These are phyloP conservation scores for Globisporangium emineosum DNA, from an alignment of 352 stramenopile species.

Conservation along the genomic window DNA sequence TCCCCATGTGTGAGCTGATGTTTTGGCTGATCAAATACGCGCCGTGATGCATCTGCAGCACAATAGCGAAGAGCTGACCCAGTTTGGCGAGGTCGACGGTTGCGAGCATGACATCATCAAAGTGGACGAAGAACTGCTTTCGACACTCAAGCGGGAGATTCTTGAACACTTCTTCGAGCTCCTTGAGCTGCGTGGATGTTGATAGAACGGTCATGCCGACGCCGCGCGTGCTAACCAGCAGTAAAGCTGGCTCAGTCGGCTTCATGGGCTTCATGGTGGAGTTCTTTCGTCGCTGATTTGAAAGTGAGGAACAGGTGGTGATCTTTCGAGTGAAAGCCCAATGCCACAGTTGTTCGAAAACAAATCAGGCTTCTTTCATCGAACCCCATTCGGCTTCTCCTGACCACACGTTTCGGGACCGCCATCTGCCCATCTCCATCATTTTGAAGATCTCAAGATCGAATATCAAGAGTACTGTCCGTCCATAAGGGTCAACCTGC, in stretches of 20 bases:
- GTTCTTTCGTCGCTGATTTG: not conserved
- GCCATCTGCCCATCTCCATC: not conserved
- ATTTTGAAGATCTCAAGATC: not conserved
- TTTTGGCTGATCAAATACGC: not conserved
- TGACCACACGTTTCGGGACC: not conserved
- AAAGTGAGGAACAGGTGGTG: not conserved
- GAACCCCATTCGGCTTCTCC: no score
- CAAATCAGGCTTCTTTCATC: not conserved
- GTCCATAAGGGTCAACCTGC: not conserved
- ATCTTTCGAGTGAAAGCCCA: no score
- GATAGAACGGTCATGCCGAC: not conserved
- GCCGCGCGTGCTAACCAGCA: not conserved
- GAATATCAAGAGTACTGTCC: not conserved
- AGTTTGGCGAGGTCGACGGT: not conserved
- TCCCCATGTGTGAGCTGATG: not conserved
- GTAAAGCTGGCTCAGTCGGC: not conserved
- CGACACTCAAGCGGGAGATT: not conserved
- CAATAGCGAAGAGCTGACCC: not conserved
- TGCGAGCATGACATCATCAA: not conserved
- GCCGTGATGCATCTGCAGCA: not conserved
- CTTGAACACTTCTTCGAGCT: not conserved
- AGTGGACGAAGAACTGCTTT: not conserved
- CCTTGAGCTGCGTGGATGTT: not conserved
- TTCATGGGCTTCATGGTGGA: not conserved
- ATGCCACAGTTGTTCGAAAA: not conserved